Evolutionary conservation across 768 basidiomycete species (phyloP).

Genomic region (Termitomyces sp.): DNA sequence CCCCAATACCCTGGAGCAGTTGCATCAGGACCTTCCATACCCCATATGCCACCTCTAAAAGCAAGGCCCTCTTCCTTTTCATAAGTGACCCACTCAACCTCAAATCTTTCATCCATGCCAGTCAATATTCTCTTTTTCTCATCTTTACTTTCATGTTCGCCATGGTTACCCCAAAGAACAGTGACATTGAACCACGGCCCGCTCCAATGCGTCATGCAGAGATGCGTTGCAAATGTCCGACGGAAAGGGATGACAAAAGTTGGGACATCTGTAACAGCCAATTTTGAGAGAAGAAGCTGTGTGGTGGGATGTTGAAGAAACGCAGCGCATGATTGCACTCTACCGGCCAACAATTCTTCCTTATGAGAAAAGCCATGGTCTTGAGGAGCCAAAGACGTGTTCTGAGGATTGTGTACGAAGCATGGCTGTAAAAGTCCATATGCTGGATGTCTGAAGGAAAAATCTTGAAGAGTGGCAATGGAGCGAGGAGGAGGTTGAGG

Average conservation of each 20-base stretch:
- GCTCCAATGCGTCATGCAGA: slow-evolving; percentile 30
- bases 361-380: too few relatives aligned
- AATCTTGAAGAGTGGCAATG: slow-evolving; percentile 17
- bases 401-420: slow-evolving; percentile 12
- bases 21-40: slow-evolving; percentile 28
- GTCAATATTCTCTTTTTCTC: slow-evolving; percentile 25
- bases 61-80: slow-evolving; percentile 23
- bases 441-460: slow-evolving; percentile 25
- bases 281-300: slow-evolving; percentile 22
- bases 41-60: slow-evolving; percentile 35
- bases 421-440: slow-evolving; percentile 31
- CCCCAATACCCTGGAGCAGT: slow-evolving; percentile 22
- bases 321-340: slow-evolving; percentile 14
- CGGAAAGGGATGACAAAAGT: slow-evolving; percentile 29
- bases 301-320: slow-evolving; percentile 20
- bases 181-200: slow-evolving; percentile 34
- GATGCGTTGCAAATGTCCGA: slow-evolving; percentile 29
- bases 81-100: slow-evolving; percentile 31
- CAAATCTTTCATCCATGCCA: slow-evolving; percentile 29
- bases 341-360: background rate
- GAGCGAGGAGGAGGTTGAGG: slow-evolving; percentile 10
- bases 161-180: slow-evolving; percentile 30
- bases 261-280: slow-evolving; percentile 18
- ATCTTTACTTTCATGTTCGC: slow-evolving; percentile 5
- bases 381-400: background rate